These are phyloP conservation scores for Candida namnaoensis DNA, from an alignment of 805 yeast genomes.

Conservation along the genomic window DNA sequence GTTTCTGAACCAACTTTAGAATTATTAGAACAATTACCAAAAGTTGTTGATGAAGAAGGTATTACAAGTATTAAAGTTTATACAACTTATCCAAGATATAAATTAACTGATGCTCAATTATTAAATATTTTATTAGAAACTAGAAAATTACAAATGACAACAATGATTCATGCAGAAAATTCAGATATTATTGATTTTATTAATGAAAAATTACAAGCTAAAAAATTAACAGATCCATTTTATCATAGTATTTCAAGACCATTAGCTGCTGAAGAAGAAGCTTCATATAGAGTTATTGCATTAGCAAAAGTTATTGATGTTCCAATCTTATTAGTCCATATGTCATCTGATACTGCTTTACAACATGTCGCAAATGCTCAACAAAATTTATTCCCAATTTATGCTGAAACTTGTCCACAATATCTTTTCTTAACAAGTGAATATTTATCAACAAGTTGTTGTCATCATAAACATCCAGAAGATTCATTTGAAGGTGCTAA, in stretches of 20 bases:
- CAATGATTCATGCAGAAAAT: conserved; percentile 46
- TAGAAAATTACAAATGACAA: conserved; percentile 32
- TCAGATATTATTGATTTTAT: conserved; percentile 34
- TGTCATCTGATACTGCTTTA: conserved; percentile 34
- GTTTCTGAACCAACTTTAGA: conserved; percentile 24
- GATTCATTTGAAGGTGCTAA: conserved; percentile 39
- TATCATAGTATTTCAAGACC: conserved; percentile 39
- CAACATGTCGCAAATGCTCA: conserved; percentile 34
- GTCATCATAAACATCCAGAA: conserved; percentile 15
- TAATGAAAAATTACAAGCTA: conserved; percentile 28
- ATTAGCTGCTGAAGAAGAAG: conserved; percentile 37
- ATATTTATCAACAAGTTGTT: conserved; percentile 19
- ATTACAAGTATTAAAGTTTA: conserved; percentile 33
- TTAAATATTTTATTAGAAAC: conserved; percentile 29
- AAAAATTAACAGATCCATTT: conserved; percentile 29
- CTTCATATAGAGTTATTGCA: conserved; percentile 37
- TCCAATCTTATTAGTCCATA: conserved; percentile 38
- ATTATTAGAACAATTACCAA: conserved; percentile 24
- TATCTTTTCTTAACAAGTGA: conserved; percentile 34
- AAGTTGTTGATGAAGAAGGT: conserved; percentile 24
- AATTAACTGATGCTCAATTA: conserved; percentile 30
- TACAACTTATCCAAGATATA: conserved; percentile 36
- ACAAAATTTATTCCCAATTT: conserved; percentile 29
- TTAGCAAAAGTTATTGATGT: conserved; percentile 34
- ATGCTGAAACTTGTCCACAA: conserved; percentile 44